Base-by-base conservation (phyloP, 2,329 filamentous ascomycete genomes). In the Aspergillus japonicus region DNA sequence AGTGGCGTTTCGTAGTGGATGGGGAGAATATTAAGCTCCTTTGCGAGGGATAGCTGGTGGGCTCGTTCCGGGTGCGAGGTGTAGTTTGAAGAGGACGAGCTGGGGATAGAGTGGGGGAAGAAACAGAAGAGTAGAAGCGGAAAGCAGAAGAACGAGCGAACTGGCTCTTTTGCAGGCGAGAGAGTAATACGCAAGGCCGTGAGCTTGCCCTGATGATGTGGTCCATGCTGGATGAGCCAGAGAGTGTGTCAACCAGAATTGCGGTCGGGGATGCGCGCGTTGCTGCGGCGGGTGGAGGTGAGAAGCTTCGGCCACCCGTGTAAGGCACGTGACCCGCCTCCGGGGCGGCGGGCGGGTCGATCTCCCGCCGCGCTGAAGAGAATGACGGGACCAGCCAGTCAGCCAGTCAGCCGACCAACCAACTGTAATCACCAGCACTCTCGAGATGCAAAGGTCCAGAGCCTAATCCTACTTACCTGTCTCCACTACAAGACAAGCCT, bases 261-360 rank as follows among this genome's bases (percentile, higher is more conserved):
- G 39, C 39, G 14, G 39, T 44, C 31, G 53, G 24, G 24, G 48
- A 48, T 48, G 53, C 53, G 47, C 53, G 47, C 42, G 53, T 44
- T 21, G 42, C 26, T 31, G 44, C 53, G 14, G 42, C 26, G 24
- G 24, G 31, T 42, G 21, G 50, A 23, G 23, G 50, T 39, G 47
- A 42, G 26, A 47, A 33, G 53, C 53, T 26, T 48, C 53, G 26
- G 19, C 53, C 53, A 47, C n/a, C 51, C 42, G 12, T 3, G 2
- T 3, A 11, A 44, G 14, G 6, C 53, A 55, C 53, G 53, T 55
- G 53, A 55, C 42, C 29, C 11, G 16, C 12, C 6, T 42, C 39
- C 14, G 53, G 31, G 53, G 53, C 39, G 47, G 53, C 53, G 53
- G 53, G 47, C 53, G 44, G 53, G 44, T 55, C 53, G 53, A 55